Percentiles rank a stretch among this genome's conserved stretches.
Evolutionary conservation across 306 rosid species (phyloP).

Genomic region (Vigna nakashimae): DNA sequence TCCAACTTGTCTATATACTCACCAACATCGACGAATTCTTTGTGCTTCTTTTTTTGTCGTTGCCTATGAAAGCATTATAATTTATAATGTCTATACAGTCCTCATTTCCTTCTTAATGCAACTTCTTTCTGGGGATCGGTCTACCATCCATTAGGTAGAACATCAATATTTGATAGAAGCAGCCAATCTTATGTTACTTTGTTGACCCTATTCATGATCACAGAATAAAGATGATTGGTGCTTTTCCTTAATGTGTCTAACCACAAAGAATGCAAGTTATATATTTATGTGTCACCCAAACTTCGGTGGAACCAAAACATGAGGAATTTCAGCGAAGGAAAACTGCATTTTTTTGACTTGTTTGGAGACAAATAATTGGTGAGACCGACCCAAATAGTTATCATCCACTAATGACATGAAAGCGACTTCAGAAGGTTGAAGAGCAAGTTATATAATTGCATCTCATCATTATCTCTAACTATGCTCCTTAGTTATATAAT

Average conservation of each 20-base stretch:
- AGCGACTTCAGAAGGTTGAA: constrained; percentile 42
- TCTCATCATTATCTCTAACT: no score
- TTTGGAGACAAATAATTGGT: constrained; percentile 44
- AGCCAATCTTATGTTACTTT: constrained; percentile 38
- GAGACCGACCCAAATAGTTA: constrained; percentile 25
- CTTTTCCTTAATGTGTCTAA: constrained; percentile 38
- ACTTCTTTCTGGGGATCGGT: constrained; percentile 37
- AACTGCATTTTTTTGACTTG: constrained; percentile 11
- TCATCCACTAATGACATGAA: constrained; percentile 38
- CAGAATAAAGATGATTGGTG: constrained; percentile 25
- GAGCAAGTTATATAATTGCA: neutral
- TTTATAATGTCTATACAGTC: constrained; percentile 15
- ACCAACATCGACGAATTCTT: constrained; percentile 24
- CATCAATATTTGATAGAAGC: constrained; percentile 23
- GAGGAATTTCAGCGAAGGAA: constrained; percentile 28
- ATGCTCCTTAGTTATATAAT: no score
- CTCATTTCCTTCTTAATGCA: constrained; percentile 8
- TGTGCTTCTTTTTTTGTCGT: constrained; percentile 25
- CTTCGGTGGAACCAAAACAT: constrained; percentile 36
- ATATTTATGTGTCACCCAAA: constrained; percentile 33
- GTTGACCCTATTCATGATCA: constrained; percentile 36
- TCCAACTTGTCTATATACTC: constrained; percentile 34
- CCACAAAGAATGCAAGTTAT: constrained; percentile 32
- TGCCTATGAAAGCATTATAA: constrained; percentile 16
- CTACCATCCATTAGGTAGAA: constrained; percentile 54